phyloP scores from a whole-genome alignment of 768 basidiomycete genomes.

The Mycena latifolia region DNA sequence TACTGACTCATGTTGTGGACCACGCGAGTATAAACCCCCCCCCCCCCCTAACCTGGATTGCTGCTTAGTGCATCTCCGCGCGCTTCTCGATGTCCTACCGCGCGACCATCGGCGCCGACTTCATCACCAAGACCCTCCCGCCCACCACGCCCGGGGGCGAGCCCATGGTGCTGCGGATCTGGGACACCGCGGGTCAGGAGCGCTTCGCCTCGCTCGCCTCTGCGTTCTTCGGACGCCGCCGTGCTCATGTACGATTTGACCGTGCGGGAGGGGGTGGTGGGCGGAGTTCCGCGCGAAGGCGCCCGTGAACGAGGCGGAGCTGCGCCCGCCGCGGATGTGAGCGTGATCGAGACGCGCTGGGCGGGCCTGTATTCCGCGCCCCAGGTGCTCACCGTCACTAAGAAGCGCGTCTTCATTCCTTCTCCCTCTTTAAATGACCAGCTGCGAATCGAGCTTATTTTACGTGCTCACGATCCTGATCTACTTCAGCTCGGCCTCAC shows the following conservation, averaged over 20 bases:
- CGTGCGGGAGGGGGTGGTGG: slow-evolving; percentile 82
- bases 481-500: no score
- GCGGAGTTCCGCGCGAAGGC: slow-evolving; percentile 76
- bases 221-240: slow-evolving; percentile 87
- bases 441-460: no score
- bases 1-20: no score
- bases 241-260: slow-evolving; percentile 88
- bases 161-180: slow-evolving; percentile 58
- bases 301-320: slow-evolving; percentile 76
- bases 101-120: slow-evolving; percentile 92
- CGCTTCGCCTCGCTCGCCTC: slow-evolving; percentile 86
- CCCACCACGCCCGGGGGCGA: slow-evolving; percentile 60
- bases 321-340: no score
- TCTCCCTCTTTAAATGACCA: no score
- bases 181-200: slow-evolving; percentile 89
- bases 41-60: no score
- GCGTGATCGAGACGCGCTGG: no score
- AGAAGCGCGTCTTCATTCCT: no score
- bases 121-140: slow-evolving; percentile 80
- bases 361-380: no score
- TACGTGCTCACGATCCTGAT: no score
- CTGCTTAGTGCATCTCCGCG: slow-evolving; percentile 75
- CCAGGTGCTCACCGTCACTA: no score
- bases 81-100: slow-evolving; percentile 83
- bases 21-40: no score